Base-by-base conservation (phyloP, 2,329 filamentous ascomycete genomes). In the Pseudogymnoascus sp. region DNA sequence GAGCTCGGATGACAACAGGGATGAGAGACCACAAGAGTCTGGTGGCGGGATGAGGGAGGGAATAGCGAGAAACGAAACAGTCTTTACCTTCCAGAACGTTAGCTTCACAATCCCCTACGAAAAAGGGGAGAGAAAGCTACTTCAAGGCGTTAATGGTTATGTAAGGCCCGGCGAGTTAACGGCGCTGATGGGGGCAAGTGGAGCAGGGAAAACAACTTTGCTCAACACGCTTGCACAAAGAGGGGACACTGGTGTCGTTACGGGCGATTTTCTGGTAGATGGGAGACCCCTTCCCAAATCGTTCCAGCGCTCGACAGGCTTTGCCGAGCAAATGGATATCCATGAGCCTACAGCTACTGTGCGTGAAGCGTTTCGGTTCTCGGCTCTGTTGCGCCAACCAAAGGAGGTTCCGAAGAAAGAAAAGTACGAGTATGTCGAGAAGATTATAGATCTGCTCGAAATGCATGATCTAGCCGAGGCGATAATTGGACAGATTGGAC, bases 391-490 rank as follows among this genome's bases (percentile, higher is more conserved):
- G 4, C 79, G 85, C 29, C 84, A 86, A 69, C 79, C 82, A 0
- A 80, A 75, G 61, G 77, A 80, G 57, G 83, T 81, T 0, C 79
- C 83, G 0, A 77, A 76, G 4, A 73, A 77, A 10, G 84, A 90
- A 65, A 90, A 90, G 72, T 82, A 87, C 59, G 83, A 80, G 0
- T 89, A 89, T 65, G 86, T 84, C 63, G 86, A 90, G 70, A 85
- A 81, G 6, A 83, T 90, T 57, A 85, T 88, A n/a, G 81, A 86
- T 59, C 76, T 90, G 0, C 75, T 90, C 0, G 87, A 90, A 69
- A 86, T 90, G 81, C 77, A 81, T 67, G 85, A 90, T 63, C 95
- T 93, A 69, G 91, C 91, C 14, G 91, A 96, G 73, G 91, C 92
- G 14, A 81, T 96, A 54, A 90, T 96, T 61, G 92, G 92, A 80